phyloP scores from a whole-genome alignment of 768 basidiomycete genomes.

The Vararia minispora region DNA sequence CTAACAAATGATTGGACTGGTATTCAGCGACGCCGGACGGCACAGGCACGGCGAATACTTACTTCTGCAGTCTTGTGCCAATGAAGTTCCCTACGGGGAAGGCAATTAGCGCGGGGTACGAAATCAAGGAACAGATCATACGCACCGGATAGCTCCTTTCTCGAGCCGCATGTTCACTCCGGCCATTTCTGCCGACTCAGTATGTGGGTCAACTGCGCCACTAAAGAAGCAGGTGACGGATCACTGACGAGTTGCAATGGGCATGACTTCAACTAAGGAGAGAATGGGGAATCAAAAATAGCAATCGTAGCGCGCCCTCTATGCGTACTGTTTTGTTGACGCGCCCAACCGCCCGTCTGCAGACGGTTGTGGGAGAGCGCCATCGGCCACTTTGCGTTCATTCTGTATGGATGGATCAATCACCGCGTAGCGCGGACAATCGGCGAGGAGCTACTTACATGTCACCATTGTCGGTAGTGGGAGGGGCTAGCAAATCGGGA shows the following conservation, averaged over 20 bases:
- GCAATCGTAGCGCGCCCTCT: too few relatives aligned
- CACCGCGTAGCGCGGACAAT: background rate
- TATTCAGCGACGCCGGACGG: background rate
- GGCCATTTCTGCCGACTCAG: conserved; percentile 16
- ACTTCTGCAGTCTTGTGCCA: conserved; percentile 24
- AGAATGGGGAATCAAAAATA: background rate
- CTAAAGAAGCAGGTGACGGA: background rate
- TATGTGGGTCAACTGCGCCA: background rate
- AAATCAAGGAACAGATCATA: background rate
- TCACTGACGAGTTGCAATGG: conserved; percentile 35
- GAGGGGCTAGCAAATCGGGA: conserved; percentile 46
- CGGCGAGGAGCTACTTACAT: conserved; percentile 23
- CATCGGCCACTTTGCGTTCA: conserved; percentile 49
- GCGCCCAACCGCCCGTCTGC: conserved; percentile 48
- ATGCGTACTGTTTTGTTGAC: conserved; percentile 42
- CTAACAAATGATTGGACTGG: conserved; percentile 3
- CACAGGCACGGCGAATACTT: background rate
- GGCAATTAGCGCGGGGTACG: too few relatives aligned
- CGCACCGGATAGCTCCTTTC: conserved; percentile 20
- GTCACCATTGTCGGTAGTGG: conserved; percentile 46
- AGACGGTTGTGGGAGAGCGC: conserved; percentile 44
- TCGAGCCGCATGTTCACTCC: conserved; percentile 24
- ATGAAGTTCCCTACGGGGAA: conserved; percentile 20
- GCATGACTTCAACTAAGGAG: conserved; percentile 31
- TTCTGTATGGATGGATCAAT: conserved; percentile 17